phyloP scores from a whole-genome alignment of 208 protist species.

The Tritrichomonas musculus region DNA sequence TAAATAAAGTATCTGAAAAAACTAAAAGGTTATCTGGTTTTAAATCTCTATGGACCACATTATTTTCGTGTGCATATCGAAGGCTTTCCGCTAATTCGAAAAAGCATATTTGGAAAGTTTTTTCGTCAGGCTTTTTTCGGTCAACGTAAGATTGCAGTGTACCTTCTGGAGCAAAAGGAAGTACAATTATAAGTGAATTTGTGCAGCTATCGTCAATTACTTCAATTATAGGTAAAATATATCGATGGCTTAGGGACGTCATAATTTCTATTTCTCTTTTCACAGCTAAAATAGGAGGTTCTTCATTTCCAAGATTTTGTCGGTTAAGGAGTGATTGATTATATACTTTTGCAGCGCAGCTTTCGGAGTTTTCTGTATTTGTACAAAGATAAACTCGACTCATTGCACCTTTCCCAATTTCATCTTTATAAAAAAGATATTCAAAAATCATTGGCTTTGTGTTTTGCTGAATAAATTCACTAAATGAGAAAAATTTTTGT shows the following conservation, averaged over 20 bases:
- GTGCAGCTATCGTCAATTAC: neutral
- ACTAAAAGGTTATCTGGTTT: slow-evolving; percentile 19
- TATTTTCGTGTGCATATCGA: neutral
- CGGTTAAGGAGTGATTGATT: neutral
- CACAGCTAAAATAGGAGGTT: neutral
- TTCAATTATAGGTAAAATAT: neutral
- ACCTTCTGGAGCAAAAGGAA: neutral
- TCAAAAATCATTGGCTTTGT: neutral
- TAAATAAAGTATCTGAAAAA: slow-evolving; percentile 8
- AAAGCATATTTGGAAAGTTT: neutral
- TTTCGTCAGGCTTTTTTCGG: neutral
- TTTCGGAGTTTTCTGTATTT: neutral
- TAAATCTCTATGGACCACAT: neutral
- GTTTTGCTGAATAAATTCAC: too few relatives aligned
- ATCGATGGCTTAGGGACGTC: neutral
- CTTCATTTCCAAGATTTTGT: neutral
- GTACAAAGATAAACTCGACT: neutral
- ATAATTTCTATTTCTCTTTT: slow-evolving; percentile 23
- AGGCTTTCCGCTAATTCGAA: neutral
- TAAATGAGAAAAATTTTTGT: too few relatives aligned
- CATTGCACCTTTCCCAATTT: slow-evolving; percentile 20
- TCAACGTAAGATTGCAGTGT: neutral
- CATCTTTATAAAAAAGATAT: neutral
- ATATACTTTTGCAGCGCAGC: neutral
- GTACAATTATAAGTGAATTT: neutral